A percentile compares a stretch with the other conserved stretches of the same genome.
phyloP scores from a whole-genome alignment of 2,329 filamentous ascomycete genomes.

The Alternaria hordeiaustralica region DNA sequence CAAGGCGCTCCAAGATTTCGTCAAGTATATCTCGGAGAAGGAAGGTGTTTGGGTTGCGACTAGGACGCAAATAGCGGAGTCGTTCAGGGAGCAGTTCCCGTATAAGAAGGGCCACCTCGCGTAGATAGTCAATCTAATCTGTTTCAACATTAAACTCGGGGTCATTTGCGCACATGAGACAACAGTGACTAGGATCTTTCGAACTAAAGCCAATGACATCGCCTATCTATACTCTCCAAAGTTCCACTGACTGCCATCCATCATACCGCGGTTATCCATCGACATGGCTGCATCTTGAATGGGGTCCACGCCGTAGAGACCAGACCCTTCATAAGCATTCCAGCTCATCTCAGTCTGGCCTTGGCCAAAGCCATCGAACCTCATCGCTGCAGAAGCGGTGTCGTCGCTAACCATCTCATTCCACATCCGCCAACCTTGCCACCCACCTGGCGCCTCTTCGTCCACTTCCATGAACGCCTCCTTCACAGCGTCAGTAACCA shows the following conservation, averaged over 20 bases:
- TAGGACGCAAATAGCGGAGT: constrained; percentile 59
- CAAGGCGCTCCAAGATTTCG: constrained; percentile 59
- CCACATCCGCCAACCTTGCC: constrained; percentile 38
- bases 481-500: constrained; percentile 34
- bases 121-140: constrained; percentile 4
- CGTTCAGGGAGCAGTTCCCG: constrained; percentile 57
- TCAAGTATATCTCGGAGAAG: constrained; percentile 61
- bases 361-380: constrained; percentile 1
- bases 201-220: not conserved
- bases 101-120: constrained; percentile 54
- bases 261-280: constrained; percentile 4
- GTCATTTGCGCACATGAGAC: not conserved
- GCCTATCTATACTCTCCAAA: constrained; percentile 25
- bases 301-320: constrained; percentile 9
- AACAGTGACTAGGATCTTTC: not conserved
- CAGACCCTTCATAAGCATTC: constrained; percentile 3
- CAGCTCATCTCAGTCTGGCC: constrained; percentile 15
- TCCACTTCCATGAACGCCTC: constrained; percentile 40
- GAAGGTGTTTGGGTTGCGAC: constrained; percentile 64
- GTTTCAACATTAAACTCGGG: not conserved
- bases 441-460: constrained; percentile 34
- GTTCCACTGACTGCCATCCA: constrained; percentile 21
- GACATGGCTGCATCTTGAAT: constrained; percentile 13
- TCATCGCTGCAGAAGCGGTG: not conserved
- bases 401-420: constrained; percentile 33